These are phyloP conservation scores for Eucalyptus shirleyi DNA, from an alignment of 345 rosid species.

Conservation along the genomic window DNA sequence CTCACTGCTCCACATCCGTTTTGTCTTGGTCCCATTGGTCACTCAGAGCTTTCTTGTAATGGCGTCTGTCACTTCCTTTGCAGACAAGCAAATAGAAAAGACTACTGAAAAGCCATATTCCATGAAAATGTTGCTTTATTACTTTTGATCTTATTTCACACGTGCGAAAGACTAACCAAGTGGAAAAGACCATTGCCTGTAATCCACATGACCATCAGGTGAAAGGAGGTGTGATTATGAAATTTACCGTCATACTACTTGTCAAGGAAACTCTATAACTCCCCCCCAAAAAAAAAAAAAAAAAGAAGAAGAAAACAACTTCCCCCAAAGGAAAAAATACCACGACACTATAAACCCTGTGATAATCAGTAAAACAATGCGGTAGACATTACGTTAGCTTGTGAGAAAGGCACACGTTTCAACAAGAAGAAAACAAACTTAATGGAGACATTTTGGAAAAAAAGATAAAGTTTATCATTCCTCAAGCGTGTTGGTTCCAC, in stretches of 20 bases:
- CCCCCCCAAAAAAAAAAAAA: neutral
- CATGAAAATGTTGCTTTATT: neutral
- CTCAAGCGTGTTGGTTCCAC: neutral
- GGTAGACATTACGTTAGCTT: neutral
- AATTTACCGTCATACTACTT: neutral
- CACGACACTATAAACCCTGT: neutral
- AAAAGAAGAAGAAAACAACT: neutral
- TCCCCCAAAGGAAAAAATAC: neutral
- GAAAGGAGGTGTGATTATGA: neutral
- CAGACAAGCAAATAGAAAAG: neutral
- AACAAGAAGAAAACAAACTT: neutral
- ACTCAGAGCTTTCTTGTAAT: neutral
- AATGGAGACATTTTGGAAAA: neutral
- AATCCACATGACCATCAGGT: neutral
- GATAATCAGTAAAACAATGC: neutral
- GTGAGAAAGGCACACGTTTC: neutral
- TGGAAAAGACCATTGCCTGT: neutral
- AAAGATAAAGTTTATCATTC: neutral
- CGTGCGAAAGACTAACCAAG: neutral
- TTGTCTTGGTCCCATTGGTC: neutral
- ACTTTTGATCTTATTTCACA: neutral
- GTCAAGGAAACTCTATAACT: neutral
- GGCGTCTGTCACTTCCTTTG: neutral
- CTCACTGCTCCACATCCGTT: neutral
- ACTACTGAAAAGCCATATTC: neutral